Evolutionary conservation across 225 moss, liverwort and hornwort genomes (phyloP), one percentile per base, ranked within the genome.

Genomic region (Asterella californica): DNA sequence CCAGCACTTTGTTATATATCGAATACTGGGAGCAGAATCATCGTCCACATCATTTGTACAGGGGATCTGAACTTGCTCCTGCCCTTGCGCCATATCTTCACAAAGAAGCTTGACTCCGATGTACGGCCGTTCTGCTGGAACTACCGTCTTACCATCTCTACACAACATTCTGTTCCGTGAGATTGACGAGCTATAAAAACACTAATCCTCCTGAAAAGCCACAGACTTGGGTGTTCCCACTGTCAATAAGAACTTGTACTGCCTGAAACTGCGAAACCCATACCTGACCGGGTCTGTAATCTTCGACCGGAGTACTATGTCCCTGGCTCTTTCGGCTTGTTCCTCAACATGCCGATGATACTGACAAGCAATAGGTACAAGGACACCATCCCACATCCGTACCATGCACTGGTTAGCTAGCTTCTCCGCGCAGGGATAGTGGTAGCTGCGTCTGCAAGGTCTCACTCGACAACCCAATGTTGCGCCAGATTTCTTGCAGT

Each of bases 11-110:
- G 87, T 89, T 29, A 87, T 85, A 62, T 89, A 89, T 33, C 71
- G 72, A 55, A 89, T 78, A 14, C 5, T 73, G 66, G 96, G 96
- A 69, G 90, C 70, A 82, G 87, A 81, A 33, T 96, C 92, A 82
- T 29, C 17, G 79, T 96, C 96, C 85, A 96, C 94, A 86, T 96
- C 96, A 84, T 96, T 96, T 62, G 96, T 96, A 69, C 96, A 96
- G 29, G 96, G 94, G 50, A 82, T 81, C 42, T 63, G 79, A 76
- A 96, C 87, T 75, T 81, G 86, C 76, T 96, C 96, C 52, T 84
- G 84, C 32, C 94, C 94, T 59, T 82, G 79, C 79, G 94, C 83
- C 76, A 94, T 88, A 84, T 96, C 96, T 48, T 70, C 21, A 84
- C 89, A 91, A 64, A 96, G 77, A 46, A 96, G 89, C n/a, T 92